phyloP scores from a whole-genome alignment of 2,329 filamentous ascomycete species.

The Ascochyta koolunga region DNA sequence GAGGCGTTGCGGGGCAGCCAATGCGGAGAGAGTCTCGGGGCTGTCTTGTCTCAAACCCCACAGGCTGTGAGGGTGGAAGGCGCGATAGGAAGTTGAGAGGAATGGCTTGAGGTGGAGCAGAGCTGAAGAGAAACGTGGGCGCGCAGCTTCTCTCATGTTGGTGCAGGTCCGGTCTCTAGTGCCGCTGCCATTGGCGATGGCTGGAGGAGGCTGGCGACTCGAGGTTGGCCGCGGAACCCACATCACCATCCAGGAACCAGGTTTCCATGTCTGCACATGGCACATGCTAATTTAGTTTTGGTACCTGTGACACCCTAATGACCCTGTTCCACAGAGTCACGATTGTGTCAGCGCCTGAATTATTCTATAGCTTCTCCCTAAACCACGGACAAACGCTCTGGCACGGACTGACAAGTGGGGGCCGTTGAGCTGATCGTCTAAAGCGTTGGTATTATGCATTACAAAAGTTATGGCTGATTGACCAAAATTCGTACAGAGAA shows the following conservation, averaged over 20 bases:
- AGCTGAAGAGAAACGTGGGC: not conserved
- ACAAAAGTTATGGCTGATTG: slow-evolving; percentile 8
- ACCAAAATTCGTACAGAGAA: slow-evolving; percentile 5
- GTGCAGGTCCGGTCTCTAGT: slow-evolving; percentile 9
- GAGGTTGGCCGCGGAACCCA: slow-evolving; percentile 11
- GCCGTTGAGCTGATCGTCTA: too few species aligned
- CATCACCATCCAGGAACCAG: slow-evolving; percentile 2
- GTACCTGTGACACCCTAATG: not conserved
- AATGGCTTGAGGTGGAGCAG: not conserved
- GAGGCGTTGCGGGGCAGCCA: slow-evolving; percentile 14
- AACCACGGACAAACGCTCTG: too few species aligned
- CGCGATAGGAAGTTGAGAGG: not conserved
- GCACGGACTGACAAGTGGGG: too few species aligned
- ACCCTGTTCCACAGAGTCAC: not conserved
- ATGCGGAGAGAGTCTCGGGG: slow-evolving; percentile 8
- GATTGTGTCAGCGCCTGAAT: not conserved
- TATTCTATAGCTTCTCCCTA: too few species aligned
- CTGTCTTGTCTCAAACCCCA: not conserved
- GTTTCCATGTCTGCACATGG: not conserved
- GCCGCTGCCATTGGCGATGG: slow-evolving; percentile 15
- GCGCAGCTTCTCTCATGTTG: slow-evolving; percentile 4
- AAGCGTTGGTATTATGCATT: slow-evolving; percentile 12
- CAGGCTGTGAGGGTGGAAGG: not conserved
- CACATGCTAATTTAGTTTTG: not conserved
- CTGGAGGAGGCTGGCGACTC: slow-evolving; percentile 16